phyloP scores from a whole-genome alignment of 805 yeast species.

The Scheffersomyces spartinae region DNA sequence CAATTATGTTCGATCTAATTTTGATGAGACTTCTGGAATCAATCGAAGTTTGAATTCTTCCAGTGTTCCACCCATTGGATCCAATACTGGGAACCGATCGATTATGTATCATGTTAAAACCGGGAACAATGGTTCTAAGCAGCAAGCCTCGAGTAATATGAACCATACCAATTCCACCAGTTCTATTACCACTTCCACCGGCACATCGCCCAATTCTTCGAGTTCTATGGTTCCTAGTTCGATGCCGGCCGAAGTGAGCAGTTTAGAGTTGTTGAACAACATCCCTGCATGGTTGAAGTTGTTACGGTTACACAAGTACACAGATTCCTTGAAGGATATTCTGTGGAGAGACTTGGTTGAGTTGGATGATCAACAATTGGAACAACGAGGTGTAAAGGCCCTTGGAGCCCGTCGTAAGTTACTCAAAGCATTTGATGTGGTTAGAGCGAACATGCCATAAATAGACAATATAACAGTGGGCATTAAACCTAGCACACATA shows the following conservation, averaged over 20 bases:
- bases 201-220: slow-evolving; percentile 4
- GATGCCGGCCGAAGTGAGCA: slow-evolving; percentile 32
- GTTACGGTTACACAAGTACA: slow-evolving; percentile 85
- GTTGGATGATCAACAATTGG: slow-evolving; percentile 57
- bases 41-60: slow-evolving; percentile 1
- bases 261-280: slow-evolving; percentile 46
- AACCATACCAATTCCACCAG: slow-evolving; percentile 4
- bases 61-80: slow-evolving; percentile 1
- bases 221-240: slow-evolving; percentile 15
- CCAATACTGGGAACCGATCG: too few species aligned
- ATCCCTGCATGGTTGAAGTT: slow-evolving; percentile 90
- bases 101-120: too few species aligned
- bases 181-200: slow-evolving; percentile 4
- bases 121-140: too few species aligned
- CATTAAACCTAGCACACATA: too few species aligned
- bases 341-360: slow-evolving; percentile 73
- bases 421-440: slow-evolving; percentile 82
- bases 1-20: too few species aligned
- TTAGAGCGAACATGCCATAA: too few species aligned
- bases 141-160: slow-evolving; percentile 2
- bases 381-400: slow-evolving; percentile 77
- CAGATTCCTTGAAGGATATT: slow-evolving; percentile 64
- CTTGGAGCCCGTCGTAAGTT: slow-evolving; percentile 93
- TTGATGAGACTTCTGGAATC: too few species aligned
- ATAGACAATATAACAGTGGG: too few species aligned